Evolutionary conservation across 202 grass and related monocot species (phyloP).

Genomic region (Schoenoplectus tabernaemontani): DNA sequence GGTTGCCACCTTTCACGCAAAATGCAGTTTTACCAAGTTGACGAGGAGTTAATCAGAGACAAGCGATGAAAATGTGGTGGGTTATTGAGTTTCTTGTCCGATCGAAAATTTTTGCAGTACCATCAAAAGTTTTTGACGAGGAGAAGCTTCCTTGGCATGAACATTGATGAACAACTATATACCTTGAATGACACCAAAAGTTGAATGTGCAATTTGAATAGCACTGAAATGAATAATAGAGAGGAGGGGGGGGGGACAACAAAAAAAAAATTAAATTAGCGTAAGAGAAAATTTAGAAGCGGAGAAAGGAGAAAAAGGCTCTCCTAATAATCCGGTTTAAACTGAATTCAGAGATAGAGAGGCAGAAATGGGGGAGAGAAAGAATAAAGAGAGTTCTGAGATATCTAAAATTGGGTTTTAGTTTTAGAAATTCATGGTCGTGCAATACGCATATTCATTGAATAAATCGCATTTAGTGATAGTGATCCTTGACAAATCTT

Average conservation of each 20-base stretch:
- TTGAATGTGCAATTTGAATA: background rate
- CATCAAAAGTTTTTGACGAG: background rate
- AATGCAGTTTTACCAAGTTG: background rate
- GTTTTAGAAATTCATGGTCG: background rate
- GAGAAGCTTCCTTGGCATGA: background rate
- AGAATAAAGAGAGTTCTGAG: background rate
- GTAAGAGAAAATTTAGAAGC: background rate
- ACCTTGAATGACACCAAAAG: background rate
- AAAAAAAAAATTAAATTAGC: background rate
- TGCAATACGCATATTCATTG: background rate
- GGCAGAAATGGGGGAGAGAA: slow-evolving; percentile 1
- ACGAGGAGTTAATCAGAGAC: background rate
- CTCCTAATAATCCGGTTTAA: slow-evolving; percentile 15
- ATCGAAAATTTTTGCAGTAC: background rate
- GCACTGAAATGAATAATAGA: background rate
- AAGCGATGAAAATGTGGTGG: background rate
- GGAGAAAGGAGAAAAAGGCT: slow-evolving; percentile 8
- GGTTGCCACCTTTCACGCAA: background rate
- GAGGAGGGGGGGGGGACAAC: background rate
- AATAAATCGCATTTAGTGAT: background rate
- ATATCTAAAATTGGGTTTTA: background rate
- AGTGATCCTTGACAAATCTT: background rate
- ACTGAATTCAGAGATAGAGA: background rate
- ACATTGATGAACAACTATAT: background rate
- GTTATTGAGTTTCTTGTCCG: background rate